phyloP scores from a whole-genome alignment of 768 basidiomycete genomes.

The Crucibulum laeve region DNA sequence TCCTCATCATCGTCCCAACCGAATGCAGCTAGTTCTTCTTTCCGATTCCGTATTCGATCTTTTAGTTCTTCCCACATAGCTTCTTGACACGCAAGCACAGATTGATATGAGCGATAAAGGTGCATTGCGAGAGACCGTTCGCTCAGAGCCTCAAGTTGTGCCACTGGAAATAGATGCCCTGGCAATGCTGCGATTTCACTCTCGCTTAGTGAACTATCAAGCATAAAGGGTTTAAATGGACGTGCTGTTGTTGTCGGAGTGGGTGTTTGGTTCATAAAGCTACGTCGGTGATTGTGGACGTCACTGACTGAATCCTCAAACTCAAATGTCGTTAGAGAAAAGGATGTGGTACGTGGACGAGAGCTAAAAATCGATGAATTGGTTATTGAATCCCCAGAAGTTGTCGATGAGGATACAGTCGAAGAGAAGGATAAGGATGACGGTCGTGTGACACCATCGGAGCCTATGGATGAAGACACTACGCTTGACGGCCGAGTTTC shows the following conservation, averaged over 20 bases:
- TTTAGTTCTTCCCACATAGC: slow-evolving; percentile 76
- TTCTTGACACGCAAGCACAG: slow-evolving; percentile 63
- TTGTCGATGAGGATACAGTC: slow-evolving; percentile 30
- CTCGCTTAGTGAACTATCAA: slow-evolving; percentile 45
- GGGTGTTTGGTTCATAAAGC: neutral
- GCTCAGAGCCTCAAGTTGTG: slow-evolving; percentile 40
- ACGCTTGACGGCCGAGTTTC: slow-evolving; percentile 30
- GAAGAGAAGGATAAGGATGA: slow-evolving; percentile 53
- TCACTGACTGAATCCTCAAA: too few relatives aligned
- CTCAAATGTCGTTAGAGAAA: slow-evolving; percentile 27
- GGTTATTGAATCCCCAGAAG: slow-evolving; percentile 13
- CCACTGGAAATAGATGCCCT: slow-evolving; percentile 32
- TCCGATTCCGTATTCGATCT: slow-evolving; percentile 55
- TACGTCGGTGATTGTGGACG: slow-evolving; percentile 11
- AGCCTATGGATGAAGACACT: slow-evolving; percentile 26
- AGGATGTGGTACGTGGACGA: slow-evolving; percentile 24
- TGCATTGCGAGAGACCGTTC: slow-evolving; percentile 70
- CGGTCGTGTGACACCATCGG: slow-evolving; percentile 30
- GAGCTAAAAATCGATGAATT: slow-evolving; percentile 18
- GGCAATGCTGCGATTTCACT: slow-evolving; percentile 29
- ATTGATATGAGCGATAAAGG: slow-evolving; percentile 57
- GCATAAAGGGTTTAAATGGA: slow-evolving; percentile 33
- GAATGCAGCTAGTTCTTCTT: slow-evolving; percentile 45
- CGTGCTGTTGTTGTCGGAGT: slow-evolving; percentile 3
- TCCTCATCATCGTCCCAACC: slow-evolving; percentile 75